Percentiles rank a stretch among this genome's conserved stretches.
Conservation (phyloP, 2,329 filamentous ascomycete genomes). For the Penicillium polonicum region DNA sequence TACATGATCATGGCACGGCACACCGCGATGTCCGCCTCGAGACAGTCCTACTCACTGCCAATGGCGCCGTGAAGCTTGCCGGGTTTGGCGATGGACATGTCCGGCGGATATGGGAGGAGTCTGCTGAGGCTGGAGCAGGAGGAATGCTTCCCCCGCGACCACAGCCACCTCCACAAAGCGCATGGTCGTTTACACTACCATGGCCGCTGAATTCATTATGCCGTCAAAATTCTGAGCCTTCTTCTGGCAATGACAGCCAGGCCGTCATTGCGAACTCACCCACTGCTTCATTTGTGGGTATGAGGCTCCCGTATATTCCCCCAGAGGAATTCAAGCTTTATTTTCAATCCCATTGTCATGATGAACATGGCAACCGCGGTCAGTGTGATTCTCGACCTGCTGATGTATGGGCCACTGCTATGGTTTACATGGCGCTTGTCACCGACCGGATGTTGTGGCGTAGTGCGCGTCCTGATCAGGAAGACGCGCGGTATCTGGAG, state of each 20-base stretch:
- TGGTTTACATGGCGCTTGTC: slow-evolving; percentile 31
- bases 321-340: slow-evolving; percentile 17
- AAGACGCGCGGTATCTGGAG: slow-evolving; percentile 28
- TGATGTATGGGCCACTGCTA: slow-evolving; percentile 33
- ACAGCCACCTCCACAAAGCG: neutral
- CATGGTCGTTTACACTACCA: slow-evolving; percentile 14
- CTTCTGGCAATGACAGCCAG: neutral
- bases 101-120: slow-evolving; percentile 59
- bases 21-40: slow-evolving; percentile 94
- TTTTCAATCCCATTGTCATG: neutral
- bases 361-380: neutral
- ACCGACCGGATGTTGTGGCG: slow-evolving; percentile 29
- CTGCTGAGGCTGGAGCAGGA: slow-evolving; percentile 3
- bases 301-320: slow-evolving; percentile 18
- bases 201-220: slow-evolving; percentile 10
- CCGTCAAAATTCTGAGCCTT: neutral
- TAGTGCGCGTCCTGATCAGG: slow-evolving; percentile 20
- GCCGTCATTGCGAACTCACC: neutral
- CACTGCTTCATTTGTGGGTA: slow-evolving; percentile 14
- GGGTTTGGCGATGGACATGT: slow-evolving; percentile 82
- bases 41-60: slow-evolving; percentile 80
- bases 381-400: slow-evolving; percentile 14
- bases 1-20: slow-evolving; percentile 80
- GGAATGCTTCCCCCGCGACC: neutral
- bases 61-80: slow-evolving; percentile 83